phyloP scores from a whole-genome alignment of 345 rosid species.

The Lenwebbia sp. region DNA sequence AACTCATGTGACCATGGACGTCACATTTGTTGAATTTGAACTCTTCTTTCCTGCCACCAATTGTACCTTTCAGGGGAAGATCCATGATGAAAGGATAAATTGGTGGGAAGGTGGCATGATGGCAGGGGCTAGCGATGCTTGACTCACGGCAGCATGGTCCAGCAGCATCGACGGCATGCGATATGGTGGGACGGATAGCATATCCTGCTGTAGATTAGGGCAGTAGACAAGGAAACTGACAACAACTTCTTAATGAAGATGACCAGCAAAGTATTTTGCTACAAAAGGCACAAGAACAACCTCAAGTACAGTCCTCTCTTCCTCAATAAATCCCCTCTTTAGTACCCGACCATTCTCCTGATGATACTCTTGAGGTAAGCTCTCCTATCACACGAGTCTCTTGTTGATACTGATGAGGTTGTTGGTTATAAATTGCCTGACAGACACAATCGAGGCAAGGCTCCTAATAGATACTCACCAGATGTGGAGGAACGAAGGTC shows the following conservation, averaged over 20 bases:
- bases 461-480: no score
- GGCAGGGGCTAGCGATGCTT: background rate
- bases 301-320: background rate
- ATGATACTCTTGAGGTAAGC: no score
- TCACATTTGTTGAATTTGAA: background rate
- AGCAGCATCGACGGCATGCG: no score
- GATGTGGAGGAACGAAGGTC: no score
- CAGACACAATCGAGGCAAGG: no score
- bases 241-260: no score
- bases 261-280: background rate
- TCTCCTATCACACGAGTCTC: no score
- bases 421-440: no score
- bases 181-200: no score
- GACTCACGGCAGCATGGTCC: no score
- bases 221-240: no score
- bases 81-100: background rate
- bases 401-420: no score
- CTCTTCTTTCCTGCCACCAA: background rate
- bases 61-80: background rate
- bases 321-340: background rate
- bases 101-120: background rate
- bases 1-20: background rate
- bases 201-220: fast-evolving
- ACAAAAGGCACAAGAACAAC: background rate
- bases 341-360: background rate